Conservation (phyloP, 345 rosid genomes). For the Cardamine resedifolia region DNA sequence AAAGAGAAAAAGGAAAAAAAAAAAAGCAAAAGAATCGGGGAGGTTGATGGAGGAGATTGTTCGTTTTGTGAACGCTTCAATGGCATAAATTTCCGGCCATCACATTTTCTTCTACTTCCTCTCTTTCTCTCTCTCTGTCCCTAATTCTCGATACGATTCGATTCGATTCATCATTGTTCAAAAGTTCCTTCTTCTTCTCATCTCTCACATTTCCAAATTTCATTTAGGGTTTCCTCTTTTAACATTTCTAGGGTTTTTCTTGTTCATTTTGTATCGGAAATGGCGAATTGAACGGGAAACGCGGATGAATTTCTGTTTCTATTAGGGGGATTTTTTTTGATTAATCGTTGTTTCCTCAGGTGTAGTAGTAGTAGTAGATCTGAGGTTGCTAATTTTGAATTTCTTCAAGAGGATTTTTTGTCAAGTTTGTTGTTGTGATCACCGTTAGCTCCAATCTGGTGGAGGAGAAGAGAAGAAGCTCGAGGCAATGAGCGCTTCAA, state of each 20-base stretch:
- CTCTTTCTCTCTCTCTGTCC: background rate
- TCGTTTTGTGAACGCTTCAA: constrained; percentile 76
- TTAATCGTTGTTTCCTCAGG: constrained; percentile 37
- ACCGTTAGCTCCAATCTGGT: constrained; percentile 12
- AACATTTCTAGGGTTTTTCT: constrained; percentile 11
- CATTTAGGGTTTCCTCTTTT: constrained; percentile 24
- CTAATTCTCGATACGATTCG: background rate
- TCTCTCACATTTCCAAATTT: constrained; percentile 11
- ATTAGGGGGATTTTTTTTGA: background rate
- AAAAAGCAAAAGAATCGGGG: constrained; percentile 33
- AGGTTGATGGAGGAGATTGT: constrained; percentile 53
- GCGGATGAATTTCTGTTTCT: background rate
- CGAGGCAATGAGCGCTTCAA: constrained; percentile 62
- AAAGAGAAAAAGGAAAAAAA: background rate
- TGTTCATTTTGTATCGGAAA: constrained; percentile 3
- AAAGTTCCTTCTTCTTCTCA: background rate
- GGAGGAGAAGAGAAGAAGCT: constrained; percentile 8
- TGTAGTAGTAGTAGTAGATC: constrained; percentile 50
- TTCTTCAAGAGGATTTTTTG: background rate
- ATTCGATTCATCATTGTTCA: constrained; percentile 9
- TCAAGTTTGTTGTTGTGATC: background rate
- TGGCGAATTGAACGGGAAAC: constrained; percentile 35
- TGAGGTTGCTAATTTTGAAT: constrained; percentile 39
- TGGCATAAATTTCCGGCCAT: constrained; percentile 58
- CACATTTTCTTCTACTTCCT: constrained; percentile 33